Evolutionary conservation across 106 monocot species (phyloP).

Genomic region (Narthecium ossifragum): DNA sequence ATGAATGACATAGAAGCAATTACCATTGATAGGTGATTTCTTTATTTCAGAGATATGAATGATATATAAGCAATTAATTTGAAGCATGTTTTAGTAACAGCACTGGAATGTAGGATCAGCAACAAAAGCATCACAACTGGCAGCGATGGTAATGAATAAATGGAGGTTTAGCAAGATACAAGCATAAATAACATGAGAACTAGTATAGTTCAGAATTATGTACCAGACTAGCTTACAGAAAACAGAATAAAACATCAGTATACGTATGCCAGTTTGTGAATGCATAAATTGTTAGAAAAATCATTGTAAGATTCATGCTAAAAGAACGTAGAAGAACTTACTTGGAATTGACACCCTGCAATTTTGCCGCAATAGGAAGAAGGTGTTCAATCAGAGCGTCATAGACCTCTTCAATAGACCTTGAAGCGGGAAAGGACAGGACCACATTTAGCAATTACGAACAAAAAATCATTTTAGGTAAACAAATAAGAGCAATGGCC

Average conservation of each 20-base stretch:
- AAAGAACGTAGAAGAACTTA: slow-evolving; percentile 19
- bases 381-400: slow-evolving; percentile 54
- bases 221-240: not conserved
- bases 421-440: slow-evolving; percentile 8
- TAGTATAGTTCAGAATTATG: not conserved
- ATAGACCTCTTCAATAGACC: slow-evolving; percentile 75
- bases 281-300: too few species aligned
- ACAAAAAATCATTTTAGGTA: not conserved
- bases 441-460: not conserved
- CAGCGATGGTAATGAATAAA: not conserved
- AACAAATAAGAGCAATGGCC: not conserved
- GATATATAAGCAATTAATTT: not conserved
- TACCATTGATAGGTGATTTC: not conserved
- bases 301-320: not conserved
- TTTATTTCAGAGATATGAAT: not conserved
- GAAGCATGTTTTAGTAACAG: not conserved
- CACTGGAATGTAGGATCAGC: not conserved
- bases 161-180: not conserved
- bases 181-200: not conserved
- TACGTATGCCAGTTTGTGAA: too few species aligned
- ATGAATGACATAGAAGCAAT: not conserved
- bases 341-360: slow-evolving; percentile 40
- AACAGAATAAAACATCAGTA: not conserved
- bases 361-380: slow-evolving; percentile 19
- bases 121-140: not conserved